Conservation (phyloP, 106 monocot genomes). For the Xerophyta viscosa region DNA sequence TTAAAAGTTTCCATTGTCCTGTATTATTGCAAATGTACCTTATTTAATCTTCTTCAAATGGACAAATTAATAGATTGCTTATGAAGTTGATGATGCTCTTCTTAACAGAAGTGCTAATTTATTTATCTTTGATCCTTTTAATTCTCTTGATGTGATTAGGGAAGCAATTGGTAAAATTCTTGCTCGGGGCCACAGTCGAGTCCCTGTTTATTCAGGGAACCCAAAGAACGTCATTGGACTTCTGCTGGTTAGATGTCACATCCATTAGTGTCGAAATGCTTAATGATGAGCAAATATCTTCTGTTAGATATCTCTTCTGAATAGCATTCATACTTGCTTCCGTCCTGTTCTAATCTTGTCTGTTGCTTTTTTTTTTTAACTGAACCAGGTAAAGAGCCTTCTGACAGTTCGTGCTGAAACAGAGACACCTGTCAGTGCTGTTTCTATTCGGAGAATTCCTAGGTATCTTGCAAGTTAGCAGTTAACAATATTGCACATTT, state of each 20-base stretch:
- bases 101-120: too few species aligned
- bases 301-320: neutral
- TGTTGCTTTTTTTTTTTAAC: neutral
- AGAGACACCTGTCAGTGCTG: slow-evolving; percentile 95
- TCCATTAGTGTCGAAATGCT: too few species aligned
- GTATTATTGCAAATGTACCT: too few species aligned
- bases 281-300: too few species aligned
- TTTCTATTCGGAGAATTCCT: slow-evolving; percentile 97
- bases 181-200: slow-evolving; percentile 93
- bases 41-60: too few species aligned
- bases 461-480: slow-evolving; percentile 31
- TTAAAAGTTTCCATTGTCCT: too few species aligned
- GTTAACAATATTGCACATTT: too few species aligned
- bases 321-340: too few species aligned
- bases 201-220: slow-evolving; percentile 94
- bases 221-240: slow-evolving; percentile 94
- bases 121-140: neutral
- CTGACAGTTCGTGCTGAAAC: slow-evolving; percentile 98
- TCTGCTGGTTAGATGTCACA: slow-evolving; percentile 74
- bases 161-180: slow-evolving; percentile 99
- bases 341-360: neutral
- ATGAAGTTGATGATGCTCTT: neutral
- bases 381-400: slow-evolving; percentile 88
- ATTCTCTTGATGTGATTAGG: slow-evolving; percentile 27
- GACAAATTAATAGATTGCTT: neutral